Evolutionary conservation across 768 basidiomycete genomes (phyloP).

Genomic region (Guyanaporus albipodus): DNA sequence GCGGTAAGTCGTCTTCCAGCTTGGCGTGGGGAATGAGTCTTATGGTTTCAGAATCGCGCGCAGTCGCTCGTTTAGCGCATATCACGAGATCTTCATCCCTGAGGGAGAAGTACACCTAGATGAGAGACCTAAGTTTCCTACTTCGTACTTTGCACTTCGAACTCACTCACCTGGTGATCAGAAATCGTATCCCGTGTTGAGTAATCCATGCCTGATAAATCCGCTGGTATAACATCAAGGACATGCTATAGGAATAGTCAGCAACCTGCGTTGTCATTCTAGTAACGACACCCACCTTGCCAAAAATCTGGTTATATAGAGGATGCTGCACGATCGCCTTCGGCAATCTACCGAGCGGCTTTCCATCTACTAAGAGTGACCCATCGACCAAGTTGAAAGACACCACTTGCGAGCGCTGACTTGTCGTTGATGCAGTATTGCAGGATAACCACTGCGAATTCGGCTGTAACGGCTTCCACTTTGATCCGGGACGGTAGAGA

Average conservation of each 20-base stretch:
- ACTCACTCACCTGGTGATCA: slow-evolving; percentile 15
- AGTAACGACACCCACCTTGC: slow-evolving; percentile 23
- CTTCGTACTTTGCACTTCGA: neutral
- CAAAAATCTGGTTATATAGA: slow-evolving; percentile 30
- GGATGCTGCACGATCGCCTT: slow-evolving; percentile 24
- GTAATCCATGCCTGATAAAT: slow-evolving; percentile 24
- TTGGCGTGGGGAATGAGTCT: slow-evolving; percentile 26
- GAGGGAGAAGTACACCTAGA: slow-evolving; percentile 26
- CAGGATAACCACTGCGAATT: slow-evolving; percentile 20
- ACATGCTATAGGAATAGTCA: neutral
- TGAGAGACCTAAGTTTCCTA: neutral
- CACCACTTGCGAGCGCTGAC: slow-evolving; percentile 26
- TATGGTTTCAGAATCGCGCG: neutral
- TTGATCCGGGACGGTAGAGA: slow-evolving; percentile 22
- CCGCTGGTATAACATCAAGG: slow-evolving; percentile 16
- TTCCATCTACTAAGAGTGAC: slow-evolving; percentile 22
- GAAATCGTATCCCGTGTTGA: slow-evolving; percentile 15
- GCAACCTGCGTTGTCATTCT: neutral
- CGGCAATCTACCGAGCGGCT: slow-evolving; percentile 36
- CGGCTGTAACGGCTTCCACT: slow-evolving; percentile 20
- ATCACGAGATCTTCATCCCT: slow-evolving; percentile 18
- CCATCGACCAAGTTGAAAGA: slow-evolving; percentile 38
- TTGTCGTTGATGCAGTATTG: slow-evolving; percentile 3
- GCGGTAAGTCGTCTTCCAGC: slow-evolving; percentile 26
- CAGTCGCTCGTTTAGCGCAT: slow-evolving; percentile 5